Base-by-base conservation (phyloP, 176 grass and related monocot species). In the Tillandsia fasciculata region DNA sequence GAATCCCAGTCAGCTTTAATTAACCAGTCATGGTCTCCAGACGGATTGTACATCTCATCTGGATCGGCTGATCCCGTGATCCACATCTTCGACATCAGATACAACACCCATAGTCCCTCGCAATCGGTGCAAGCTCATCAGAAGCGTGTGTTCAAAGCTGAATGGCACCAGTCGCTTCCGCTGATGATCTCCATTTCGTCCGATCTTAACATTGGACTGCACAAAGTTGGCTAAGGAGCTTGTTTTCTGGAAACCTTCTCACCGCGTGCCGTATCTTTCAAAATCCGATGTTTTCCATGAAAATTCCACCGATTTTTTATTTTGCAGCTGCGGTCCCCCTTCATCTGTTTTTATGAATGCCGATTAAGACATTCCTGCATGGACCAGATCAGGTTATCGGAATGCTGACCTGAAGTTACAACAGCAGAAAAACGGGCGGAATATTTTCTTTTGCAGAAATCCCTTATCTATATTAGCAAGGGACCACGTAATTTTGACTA, bases 1-100 rank as follows among this genome's bases (percentile, higher is more conserved):
- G 94, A 97, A 78, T 92, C 94, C 49, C 94, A 93, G 65, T 97
- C 94, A 9, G 94, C 94, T 76, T 82, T 97, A 3, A 90, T 97
- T 73, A 97, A 93, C 54, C 94, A 97, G 69, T 87, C 94, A 23
- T 92, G 94, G 94, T 99, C 94, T 81, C 87, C 94, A 0, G 87
- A 93, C 64, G 94, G 94, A 49, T 87, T 82, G 76, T 83, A 85
- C 26, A 1, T 87, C 23, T 90, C 86, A 64, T 99, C 94, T 53
- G 94, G 94, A 12, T 92, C 94, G 2, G 84, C 86, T 12, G 94
- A 99, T 69, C 94, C 89, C 3, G 48, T 80, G 75, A 90, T 99
- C 77, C 89, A 99, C 70, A 90, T 99, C 68, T 99, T 99, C 2
- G 94, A 99, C 79, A 90, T 99, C 52, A 90, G 89, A 63, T 47